Evolutionary conservation across 257 asterid genomes (phyloP).

Genomic region (Solanum chiquidenum): DNA sequence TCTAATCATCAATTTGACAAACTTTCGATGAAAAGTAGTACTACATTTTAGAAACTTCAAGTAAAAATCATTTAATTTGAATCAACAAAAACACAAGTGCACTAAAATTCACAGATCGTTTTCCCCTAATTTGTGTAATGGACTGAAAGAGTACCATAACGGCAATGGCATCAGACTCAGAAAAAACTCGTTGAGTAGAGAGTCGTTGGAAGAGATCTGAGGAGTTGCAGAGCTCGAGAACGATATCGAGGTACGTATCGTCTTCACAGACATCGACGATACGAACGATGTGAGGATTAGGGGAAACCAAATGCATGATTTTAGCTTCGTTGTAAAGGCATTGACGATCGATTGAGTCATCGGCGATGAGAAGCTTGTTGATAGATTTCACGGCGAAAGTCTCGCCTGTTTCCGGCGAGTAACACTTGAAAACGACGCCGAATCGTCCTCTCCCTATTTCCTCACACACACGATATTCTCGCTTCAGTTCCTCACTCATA

Average conservation of each 20-base stretch:
- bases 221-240: constrained; percentile 48
- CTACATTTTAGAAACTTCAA: not conserved
- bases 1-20: not conserved
- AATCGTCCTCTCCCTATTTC: constrained; percentile 63
- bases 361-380: constrained; percentile 37
- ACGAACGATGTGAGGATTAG: constrained; percentile 31
- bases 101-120: not conserved
- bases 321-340: constrained; percentile 61
- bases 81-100: not conserved
- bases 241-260: constrained; percentile 42
- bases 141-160: constrained; percentile 33
- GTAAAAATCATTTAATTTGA: not conserved
- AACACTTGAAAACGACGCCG: constrained; percentile 64
- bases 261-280: constrained; percentile 52
- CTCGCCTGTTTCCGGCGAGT: constrained; percentile 29
- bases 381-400: constrained; percentile 60
- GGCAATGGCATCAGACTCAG: constrained; percentile 49
- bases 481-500: constrained; percentile 45
- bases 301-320: constrained; percentile 34
- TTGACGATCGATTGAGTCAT: constrained; percentile 52
- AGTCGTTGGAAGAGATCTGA: constrained; percentile 46
- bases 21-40: not conserved
- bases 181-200: constrained; percentile 17
- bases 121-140: not conserved
- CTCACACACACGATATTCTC: constrained; percentile 41